A percentile compares a stretch with the other conserved stretches of the same genome.
Conservation (phyloP, 768 basidiomycete genomes). For the Termitomyces sp. region DNA sequence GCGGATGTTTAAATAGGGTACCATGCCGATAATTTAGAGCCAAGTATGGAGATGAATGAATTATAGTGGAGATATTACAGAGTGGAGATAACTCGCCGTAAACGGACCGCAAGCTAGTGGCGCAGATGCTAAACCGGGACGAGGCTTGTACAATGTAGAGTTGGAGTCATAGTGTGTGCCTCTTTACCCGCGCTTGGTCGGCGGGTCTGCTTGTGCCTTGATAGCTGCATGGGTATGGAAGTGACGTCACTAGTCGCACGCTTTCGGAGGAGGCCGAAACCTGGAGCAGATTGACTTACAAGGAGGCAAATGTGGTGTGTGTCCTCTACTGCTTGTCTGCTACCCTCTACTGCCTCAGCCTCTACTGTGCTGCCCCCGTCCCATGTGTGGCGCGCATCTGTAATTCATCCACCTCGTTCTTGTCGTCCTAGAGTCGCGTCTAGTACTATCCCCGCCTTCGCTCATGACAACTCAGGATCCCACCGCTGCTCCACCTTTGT, state of each 20-base stretch:
- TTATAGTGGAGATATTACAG: background rate
- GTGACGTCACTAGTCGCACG: slow-evolving; percentile 35
- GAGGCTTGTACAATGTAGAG: background rate
- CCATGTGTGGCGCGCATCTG: background rate
- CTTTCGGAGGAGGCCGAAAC: slow-evolving; percentile 10
- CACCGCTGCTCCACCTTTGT: background rate
- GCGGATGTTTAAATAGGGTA: slow-evolving; percentile 27
- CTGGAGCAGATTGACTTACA: background rate
- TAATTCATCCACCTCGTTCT: background rate
- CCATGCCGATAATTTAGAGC: background rate
- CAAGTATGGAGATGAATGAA: background rate
- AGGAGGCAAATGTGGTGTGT: background rate
- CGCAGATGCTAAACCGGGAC: slow-evolving; percentile 1
- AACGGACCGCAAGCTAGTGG: background rate
- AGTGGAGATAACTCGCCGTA: background rate
- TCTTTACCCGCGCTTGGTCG: background rate
- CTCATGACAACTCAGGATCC: slow-evolving; percentile 1
- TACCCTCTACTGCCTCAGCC: background rate
- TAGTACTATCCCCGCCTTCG: background rate
- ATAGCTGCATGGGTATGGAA: background rate
- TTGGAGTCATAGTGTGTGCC: background rate
- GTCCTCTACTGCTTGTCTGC: background rate
- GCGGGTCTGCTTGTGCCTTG: background rate
- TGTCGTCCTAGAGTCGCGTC: background rate
- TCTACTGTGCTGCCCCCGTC: background rate